Base-by-base conservation (phyloP, 1,284 basidiomycete genomes). In the Caloboletus inedulis region DNA sequence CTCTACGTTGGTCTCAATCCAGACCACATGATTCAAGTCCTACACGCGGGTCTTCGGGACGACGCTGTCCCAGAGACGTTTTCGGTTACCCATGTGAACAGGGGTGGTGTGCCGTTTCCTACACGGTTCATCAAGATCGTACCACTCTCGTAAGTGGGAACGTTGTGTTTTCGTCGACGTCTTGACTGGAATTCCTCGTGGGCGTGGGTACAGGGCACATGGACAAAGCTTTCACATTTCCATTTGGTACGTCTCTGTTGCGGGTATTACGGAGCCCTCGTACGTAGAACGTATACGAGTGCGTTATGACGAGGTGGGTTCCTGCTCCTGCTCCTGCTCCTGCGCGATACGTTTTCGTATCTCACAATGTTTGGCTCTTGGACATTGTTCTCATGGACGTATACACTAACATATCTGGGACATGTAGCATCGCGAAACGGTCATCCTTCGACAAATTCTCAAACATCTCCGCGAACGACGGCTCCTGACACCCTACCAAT, bases 401-500 rank as follows among this genome's bases (percentile, higher is more conserved):
- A 23, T 21, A 34, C 13, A 30, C 53, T 40, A 18, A 3, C n/a
- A 21, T 27, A 6, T 31, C n/a, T 18, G 33, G 23, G 18, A 16
- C 21, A 13, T 14, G 3, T 39, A 63, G 63, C 78, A 84, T 62
- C 78, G 80, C 56, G 88, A 91, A 74, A 77, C 74, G 3, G 70
- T 77, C 13, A 77, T 82, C 14, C 73, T 91, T 46, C 78, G 82
- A 31, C 82, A 87, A 59, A 78, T 91, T 25, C 77, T 92, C 51
- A 92, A 91, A 61, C 85, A 91, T 61, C 80, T 93, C 34, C 83
- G 91, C 42, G 83, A 88, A 65, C 79, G 87, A 31, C 82, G 87
- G 16, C 78, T 91, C 47, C 73, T 90, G 36, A 77, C 82, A 0
- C 82, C 89, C 1, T 90, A 81, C 63, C 74, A 79, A 45, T 70